Evolutionary conservation across 2,329 filamentous ascomycete genomes (phyloP), one percentile per base, ranked within the genome.

Genomic region (Aspergillus arachidicola): DNA sequence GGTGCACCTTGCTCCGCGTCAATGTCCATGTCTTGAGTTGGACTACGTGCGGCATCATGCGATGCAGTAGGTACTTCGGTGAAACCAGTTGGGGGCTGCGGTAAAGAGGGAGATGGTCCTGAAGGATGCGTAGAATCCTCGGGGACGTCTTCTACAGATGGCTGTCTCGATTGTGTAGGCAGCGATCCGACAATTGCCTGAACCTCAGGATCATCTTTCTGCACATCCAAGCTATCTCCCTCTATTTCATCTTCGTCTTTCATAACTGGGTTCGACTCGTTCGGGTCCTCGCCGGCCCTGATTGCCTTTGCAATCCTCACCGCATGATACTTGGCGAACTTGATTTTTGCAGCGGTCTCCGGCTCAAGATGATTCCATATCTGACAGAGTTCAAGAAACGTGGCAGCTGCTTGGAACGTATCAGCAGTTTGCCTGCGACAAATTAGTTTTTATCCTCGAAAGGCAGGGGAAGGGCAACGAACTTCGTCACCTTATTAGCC

Each of bases 261-360:
- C 5, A 81, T 84, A 61, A 87, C 87, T 0, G 94, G 94, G 73
- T 98, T 98, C 9, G 92, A 91, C 60, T 90, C 88, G 78, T 99
- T 99, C 3, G 95, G 95, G 73, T 99, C 94, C 68, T 92, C 90
- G 59, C 93, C 93, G 46, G 94, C 91, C 73, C 94, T 95, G 72
- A 97, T 86, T 12, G 95, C 95, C 79, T 92, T 97, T 19, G 91
- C 84, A 73, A 99, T 99, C 62, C 95, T 88, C 41, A 94, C 82
- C 2, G 94, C 94, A 76, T 98, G 96, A 85, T 92, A 99, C 78
- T 98, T 99, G 48, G 94, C 93, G 75, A 92, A 99, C 77, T 96
- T 97, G 79, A 94, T 93, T 83, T 97, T 98, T 60, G 93, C 87
- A 45, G 88, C 84, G 23, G 89, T 87, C 73, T 98, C 93, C 1